A percentile compares a stretch with the other conserved stretches of the same genome.
phyloP scores from a whole-genome alignment of 2,329 filamentous ascomycete genomes.

The Biscogniauxia marginata region DNA sequence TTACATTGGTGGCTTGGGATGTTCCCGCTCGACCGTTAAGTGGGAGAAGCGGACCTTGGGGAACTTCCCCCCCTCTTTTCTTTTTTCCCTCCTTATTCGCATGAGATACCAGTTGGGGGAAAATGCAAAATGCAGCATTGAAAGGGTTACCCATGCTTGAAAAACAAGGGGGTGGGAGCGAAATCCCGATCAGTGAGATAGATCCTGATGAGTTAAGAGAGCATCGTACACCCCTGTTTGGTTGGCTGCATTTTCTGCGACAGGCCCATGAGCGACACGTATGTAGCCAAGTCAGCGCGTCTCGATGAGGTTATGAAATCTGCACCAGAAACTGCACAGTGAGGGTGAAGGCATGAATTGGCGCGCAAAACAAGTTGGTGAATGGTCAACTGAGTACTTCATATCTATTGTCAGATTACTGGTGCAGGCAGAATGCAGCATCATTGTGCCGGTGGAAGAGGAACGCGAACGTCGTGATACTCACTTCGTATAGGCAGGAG shows the following conservation, averaged over 20 bases:
- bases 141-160: slow-evolving; percentile 13
- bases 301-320: not conserved
- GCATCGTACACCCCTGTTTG: slow-evolving; percentile 1
- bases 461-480: not conserved
- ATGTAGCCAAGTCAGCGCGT: not conserved
- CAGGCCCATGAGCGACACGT: slow-evolving; percentile 5
- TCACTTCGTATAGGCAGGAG: not conserved
- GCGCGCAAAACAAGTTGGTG: not conserved
- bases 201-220: slow-evolving; percentile 7
- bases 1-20: slow-evolving; percentile 17
- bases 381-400: not conserved
- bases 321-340: not conserved
- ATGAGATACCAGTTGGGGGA: slow-evolving; percentile 10
- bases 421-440: not conserved
- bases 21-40: slow-evolving; percentile 15
- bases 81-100: slow-evolving; percentile 1
- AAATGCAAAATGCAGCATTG: slow-evolving; percentile 8
- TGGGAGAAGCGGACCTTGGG: slow-evolving; percentile 1
- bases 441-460: not conserved
- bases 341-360: not conserved
- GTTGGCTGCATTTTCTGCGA: slow-evolving; percentile 6
- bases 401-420: not conserved
- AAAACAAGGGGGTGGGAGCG: slow-evolving; percentile 8
- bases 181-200: slow-evolving; percentile 17
- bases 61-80: slow-evolving; percentile 1